These are phyloP conservation scores for Solanum chacoense DNA, from an alignment of 305 asterid genomes.

Conservation along the genomic window DNA sequence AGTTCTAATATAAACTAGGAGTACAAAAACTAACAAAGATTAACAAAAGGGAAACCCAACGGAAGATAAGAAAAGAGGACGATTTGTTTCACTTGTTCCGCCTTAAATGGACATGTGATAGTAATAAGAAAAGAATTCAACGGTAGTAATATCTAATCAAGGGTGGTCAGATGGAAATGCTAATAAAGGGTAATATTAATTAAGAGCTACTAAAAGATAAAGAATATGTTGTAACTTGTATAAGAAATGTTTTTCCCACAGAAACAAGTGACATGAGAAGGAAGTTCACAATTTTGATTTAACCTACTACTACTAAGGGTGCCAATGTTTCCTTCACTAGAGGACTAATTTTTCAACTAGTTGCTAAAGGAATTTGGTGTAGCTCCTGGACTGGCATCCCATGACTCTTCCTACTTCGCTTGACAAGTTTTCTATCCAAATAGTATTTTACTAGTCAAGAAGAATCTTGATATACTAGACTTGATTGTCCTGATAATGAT, in stretches of 20 bases:
- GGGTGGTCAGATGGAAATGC: not conserved
- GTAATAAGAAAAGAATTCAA: not conserved
- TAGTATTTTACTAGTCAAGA: not conserved
- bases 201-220: not conserved
- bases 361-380: not conserved
- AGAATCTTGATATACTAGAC: not conserved
- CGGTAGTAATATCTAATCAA: not conserved
- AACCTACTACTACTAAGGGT: not conserved
- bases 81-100: not conserved
- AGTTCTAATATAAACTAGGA: not conserved
- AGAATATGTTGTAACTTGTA: not conserved
- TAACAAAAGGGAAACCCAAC: not conserved
- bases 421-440: not conserved
- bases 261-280: not conserved
- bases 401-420: not conserved
- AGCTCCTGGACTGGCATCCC: not conserved
- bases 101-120: not conserved
- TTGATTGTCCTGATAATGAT: not conserved
- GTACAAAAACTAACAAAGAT: not conserved
- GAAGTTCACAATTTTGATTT: not conserved
- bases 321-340: not conserved
- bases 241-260: not conserved
- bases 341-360: not conserved
- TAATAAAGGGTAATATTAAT: not conserved
- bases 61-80: not conserved